Evolutionary conservation across 257 asterid species (phyloP).

Genomic region (Solanum phureja): DNA sequence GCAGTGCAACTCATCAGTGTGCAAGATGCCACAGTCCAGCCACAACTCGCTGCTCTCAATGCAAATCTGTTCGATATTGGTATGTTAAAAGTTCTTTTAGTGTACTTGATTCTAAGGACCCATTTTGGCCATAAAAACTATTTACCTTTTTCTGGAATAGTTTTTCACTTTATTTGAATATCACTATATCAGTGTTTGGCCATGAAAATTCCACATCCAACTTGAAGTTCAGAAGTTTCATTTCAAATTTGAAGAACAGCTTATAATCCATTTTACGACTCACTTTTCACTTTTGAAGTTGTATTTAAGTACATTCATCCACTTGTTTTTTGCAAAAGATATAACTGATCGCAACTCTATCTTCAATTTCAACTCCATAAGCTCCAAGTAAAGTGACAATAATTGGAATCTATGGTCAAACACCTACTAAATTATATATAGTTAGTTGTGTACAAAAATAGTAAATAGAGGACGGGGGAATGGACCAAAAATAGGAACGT

Average conservation of each 20-base stretch:
- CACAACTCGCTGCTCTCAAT: constrained; percentile 63
- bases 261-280: background rate
- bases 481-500: background rate
- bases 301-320: background rate
- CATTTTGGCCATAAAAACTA: background rate
- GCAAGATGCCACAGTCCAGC: constrained; percentile 62
- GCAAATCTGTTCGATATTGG: constrained; percentile 90
- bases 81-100: constrained; percentile 14
- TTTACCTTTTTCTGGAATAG: background rate
- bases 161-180: background rate
- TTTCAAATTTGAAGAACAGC: background rate
- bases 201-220: background rate
- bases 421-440: background rate
- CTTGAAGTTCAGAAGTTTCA: background rate
- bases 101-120: background rate
- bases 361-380: background rate
- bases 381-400: background rate
- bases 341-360: background rate
- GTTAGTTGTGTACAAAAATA: background rate
- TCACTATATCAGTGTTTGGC: background rate
- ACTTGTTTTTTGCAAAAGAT: background rate
- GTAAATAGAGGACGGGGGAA: background rate
- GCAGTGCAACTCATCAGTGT: constrained; percentile 41
- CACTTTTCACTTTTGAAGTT: background rate
- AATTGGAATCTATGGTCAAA: background rate